Evolutionary conservation across 805 yeast genomes (phyloP).

Genomic region (Sugiyamaella americana): DNA sequence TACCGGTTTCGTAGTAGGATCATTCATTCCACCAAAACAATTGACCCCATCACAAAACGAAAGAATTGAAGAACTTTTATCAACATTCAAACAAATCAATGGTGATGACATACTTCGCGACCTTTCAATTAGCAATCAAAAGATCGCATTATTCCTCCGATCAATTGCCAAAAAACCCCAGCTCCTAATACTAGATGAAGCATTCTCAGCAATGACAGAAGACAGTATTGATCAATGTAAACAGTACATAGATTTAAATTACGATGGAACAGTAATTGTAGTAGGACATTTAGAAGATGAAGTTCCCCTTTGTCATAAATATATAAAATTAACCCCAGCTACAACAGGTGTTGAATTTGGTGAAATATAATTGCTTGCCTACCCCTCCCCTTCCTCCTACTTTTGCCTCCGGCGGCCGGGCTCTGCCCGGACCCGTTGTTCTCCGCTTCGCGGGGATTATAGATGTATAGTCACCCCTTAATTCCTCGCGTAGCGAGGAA

Average conservation of each 20-base stretch:
- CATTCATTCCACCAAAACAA: slow-evolving; percentile 45
- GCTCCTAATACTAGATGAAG: slow-evolving; percentile 81
- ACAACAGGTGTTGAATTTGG: slow-evolving; percentile 2
- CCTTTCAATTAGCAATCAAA: slow-evolving; percentile 66
- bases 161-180: slow-evolving; percentile 74
- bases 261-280: slow-evolving; percentile 62
- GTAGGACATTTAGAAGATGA: slow-evolving; percentile 84
- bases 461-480: no score
- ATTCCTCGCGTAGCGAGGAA: no score
- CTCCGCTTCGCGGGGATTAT: no score
- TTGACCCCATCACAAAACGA: slow-evolving; percentile 35
- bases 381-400: no score
- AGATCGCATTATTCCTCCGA: slow-evolving; percentile 66
- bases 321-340: slow-evolving; percentile 29
- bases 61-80: slow-evolving; percentile 42
- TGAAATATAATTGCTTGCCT: background rate
- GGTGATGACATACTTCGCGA: slow-evolving; percentile 44
- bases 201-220: slow-evolving; percentile 83
- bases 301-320: slow-evolving; percentile 63
- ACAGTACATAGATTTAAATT: slow-evolving; percentile 37
- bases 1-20: slow-evolving; percentile 73
- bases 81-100: slow-evolving; percentile 39
- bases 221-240: slow-evolving; percentile 52
- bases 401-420: no score
- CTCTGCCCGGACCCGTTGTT: no score